Percentiles rank a stretch among this genome's conserved stretches.
phyloP scores from a whole-genome alignment of 2,329 filamentous ascomycete genomes.

The Geosmithia putterillii region DNA sequence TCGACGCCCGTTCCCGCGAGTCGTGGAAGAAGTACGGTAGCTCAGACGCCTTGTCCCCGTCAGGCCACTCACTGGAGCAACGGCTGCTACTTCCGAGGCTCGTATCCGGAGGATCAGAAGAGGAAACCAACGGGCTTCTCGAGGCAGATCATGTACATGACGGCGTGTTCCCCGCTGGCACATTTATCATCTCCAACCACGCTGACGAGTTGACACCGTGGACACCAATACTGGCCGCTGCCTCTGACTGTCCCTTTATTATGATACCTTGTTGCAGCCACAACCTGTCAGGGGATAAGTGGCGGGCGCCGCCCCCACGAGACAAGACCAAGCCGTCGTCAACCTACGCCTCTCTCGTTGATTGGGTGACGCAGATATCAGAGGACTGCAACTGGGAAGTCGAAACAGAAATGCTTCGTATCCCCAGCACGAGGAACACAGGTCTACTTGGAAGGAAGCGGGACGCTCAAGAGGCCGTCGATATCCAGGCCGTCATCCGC shows the following conservation, averaged over 20 bases:
- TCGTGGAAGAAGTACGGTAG: slow-evolving; percentile 66
- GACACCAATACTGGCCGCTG: slow-evolving; percentile 77
- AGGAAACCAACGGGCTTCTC: slow-evolving; percentile 2
- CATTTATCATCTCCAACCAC: slow-evolving; percentile 95
- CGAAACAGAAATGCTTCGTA: slow-evolving; percentile 77
- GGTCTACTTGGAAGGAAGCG: slow-evolving; percentile 57
- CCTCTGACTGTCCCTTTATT: slow-evolving; percentile 71
- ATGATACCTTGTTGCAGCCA: slow-evolving; percentile 95
- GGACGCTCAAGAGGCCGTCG: slow-evolving; percentile 20
- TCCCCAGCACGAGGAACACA: slow-evolving; percentile 83
- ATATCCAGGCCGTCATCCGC: slow-evolving; percentile 23
- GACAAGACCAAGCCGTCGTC: slow-evolving; percentile 43
- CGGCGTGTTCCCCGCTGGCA: slow-evolving; percentile 59
- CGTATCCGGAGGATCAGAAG: slow-evolving; percentile 8
- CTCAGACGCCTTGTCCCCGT: slow-evolving; percentile 10
- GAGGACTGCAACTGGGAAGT: slow-evolving; percentile 60
- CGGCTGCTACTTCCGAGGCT: slow-evolving; percentile 37
- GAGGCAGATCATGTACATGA: slow-evolving; percentile 24
- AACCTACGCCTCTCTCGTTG: slow-evolving; percentile 72
- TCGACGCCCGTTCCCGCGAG: slow-evolving; percentile 76
- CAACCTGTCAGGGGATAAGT: slow-evolving; percentile 62
- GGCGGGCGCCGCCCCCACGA: slow-evolving; percentile 51
- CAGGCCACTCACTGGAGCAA: slow-evolving; percentile 25
- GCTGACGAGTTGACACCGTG: slow-evolving; percentile 92
- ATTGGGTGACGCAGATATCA: slow-evolving; percentile 62